Conservation (phyloP, 139 green algal species). For the Coccomyxa sp. region DNA sequence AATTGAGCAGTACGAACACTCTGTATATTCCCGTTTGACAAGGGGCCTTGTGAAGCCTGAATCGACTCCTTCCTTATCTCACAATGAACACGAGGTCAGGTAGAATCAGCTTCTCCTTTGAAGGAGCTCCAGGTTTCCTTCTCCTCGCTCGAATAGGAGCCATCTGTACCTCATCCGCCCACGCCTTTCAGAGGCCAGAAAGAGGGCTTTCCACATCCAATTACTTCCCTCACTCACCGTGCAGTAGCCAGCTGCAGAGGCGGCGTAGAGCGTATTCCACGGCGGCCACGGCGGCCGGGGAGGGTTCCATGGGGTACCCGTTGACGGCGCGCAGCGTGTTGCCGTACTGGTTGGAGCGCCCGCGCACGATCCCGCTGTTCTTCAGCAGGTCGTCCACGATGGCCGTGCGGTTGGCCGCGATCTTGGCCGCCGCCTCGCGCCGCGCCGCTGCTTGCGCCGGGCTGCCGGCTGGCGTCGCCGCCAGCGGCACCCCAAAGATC, state of each 20-base stretch:
- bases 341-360: conserved; percentile 2
- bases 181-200: no score
- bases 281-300: neutral
- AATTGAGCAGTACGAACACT: no score
- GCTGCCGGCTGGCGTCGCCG: neutral
- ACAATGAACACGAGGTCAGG: neutral
- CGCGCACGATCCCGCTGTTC: conserved; percentile 10
- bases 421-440: conserved; percentile 21
- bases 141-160: no score
- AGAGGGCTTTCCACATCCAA: no score
- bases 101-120: no score
- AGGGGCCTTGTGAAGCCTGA: no score
- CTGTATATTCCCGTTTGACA: no score
- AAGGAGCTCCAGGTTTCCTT: no score
- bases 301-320: conserved; percentile 4
- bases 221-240: neutral
- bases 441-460: neutral
- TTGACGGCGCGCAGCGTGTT: neutral
- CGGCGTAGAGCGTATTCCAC: conserved; percentile 17
- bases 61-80: neutral
- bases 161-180: no score
- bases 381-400: conserved; percentile 6
- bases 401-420: conserved; percentile 14
- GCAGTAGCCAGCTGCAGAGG: conserved; percentile 13
- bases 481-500: conserved; percentile 10